Base-by-base conservation (phyloP, 83 land plant species). In the Picea mariana region DNA sequence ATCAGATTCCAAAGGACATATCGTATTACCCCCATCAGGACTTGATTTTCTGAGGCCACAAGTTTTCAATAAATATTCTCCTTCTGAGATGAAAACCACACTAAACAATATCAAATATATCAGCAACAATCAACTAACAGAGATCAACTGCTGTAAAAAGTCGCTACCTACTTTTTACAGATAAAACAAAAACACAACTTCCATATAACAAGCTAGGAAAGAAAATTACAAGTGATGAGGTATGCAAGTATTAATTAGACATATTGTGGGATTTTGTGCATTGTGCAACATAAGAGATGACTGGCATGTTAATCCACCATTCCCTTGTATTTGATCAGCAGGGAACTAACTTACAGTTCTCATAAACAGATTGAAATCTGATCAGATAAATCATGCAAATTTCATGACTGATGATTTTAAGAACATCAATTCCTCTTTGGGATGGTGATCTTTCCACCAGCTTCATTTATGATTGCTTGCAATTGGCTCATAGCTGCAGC, bases 381-480 rank as follows among this genome's bases (percentile, higher is more conserved):
- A 21, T 8, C 23, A 75, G 59, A 13, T 49, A 49, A 75, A 75
- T 47, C 78, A 75, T 12, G 24, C 61, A 62, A 11, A 8, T 38
- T 26, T 62, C 73, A 62, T 24, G 13, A 12, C 3, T 21, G 4
- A 52, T 75, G 62, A 80, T 49, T 67, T 40, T 47, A 13, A 15
- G 5, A 49, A 52, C 60, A 52, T 75, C 78, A 75, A 52, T 15
- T 13, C 21, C 91, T 78, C 78, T 87, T 89, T 5, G 89, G 89
- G 59, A 89, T 89, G 26, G 81, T 85, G 24, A 89, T 89, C 86
- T 84, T 89, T 67, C 91, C 91, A 72, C 91, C 91, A 6, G 91
- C 82, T 21, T 71, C 68, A 82, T 89, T 82, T 40, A 89, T 59
- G 40, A 89, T 65, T 9, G 91, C 84, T 62, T 81, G 81, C 3